Evolutionary conservation across 306 rosid genomes (phyloP), one percentile per base, ranked within the genome.

Genomic region (Cucurbita moschata): DNA sequence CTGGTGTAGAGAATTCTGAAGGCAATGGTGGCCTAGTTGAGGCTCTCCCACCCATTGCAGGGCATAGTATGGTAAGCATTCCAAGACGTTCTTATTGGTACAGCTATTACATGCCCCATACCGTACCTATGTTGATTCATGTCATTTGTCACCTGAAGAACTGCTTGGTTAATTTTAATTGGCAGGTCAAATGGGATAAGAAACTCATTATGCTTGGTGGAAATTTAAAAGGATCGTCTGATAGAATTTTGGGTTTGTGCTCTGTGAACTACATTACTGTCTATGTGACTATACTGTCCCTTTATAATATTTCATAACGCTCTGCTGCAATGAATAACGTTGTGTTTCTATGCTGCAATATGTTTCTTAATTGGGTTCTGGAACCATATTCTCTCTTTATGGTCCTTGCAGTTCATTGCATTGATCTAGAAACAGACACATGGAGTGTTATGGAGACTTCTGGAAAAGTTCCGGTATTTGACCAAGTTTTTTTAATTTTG

Each of bases 201-300:
- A 89, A 87, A 80, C 88, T 94, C 49, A 86, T 94, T 52, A 83
- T 94, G 74, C 82, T 94, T 59, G 97, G 97, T 72, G 97, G 97
- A 51, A 86, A 69, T 76, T 86, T 90, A 47, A 91, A 83, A 87
- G 81, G 79, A 75, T 79, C 82, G 50, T 81, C 90, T 53, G 88
- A 85, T 81, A 76, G 81, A 64, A 77, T 87, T 55, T 79, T 82
- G 82, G 99, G 99, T 88, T 75, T 70, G 85, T 84, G 59, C 51
- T 75, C 71, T 80, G 58, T 84, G 54, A 75, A 16, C 35, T 70
- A 51, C 30, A 6, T 55, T 69, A 44, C 21, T 64, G 26, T 55
- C 64, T 12, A 66, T 21, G 26, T 63, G 77, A 14, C 77, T 76
- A 60, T 71, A 46, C 50, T 23, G 54, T 1, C 61, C 44, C 26